Base-by-base conservation (phyloP, 805 yeast species). In the Saturnispora quitensis region DNA sequence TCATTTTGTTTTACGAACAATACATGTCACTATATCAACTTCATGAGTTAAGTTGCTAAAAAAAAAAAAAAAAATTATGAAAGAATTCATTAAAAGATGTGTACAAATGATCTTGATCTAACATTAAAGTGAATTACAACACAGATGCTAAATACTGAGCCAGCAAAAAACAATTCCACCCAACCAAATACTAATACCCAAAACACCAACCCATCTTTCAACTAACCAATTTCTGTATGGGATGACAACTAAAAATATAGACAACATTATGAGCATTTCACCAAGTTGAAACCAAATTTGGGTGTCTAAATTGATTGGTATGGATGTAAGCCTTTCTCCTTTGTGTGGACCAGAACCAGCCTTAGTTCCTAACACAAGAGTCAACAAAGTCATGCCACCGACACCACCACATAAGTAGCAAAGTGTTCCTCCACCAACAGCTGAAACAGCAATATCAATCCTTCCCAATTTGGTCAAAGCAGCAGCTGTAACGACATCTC, bases 341-440 rank as follows among this genome's bases (percentile, higher is more conserved):
- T 18, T 22, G 18, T 24, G 31, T 27, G 28, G 48, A 15, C 47
- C 51, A n/a, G 51, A 33, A 13, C 51, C 51, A 17, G 46, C 51
- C 15, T 22, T 22, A 17, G 51, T 49, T 4, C 45, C 38, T 10
- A 51, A 27, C 10, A 55, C 18, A n/a, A 53, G 48, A 7, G 68
- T 60, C 5, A 71, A 57, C 38, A 68, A 55, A 2, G 78, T 74
- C 58, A 76, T 76, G 13, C 72, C 58, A 0, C 83, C 83, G 20
- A 78, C 66, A 1, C 82, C 83, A 18, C 77, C 60, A 53, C 77
- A 62, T 8, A 75, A 71, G 43, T 75, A 68, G 13, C 78, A 58
- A 13, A 78, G 62, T 0, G 81, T 81, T 1, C 82, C 74, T 1
- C 83, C 82, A 52, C 77, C 67, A 56, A 82, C 77, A 0, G 82